These are phyloP conservation scores for Abelmoschus esculentus DNA, from an alignment of 345 rosid species.

Conservation along the genomic window DNA sequence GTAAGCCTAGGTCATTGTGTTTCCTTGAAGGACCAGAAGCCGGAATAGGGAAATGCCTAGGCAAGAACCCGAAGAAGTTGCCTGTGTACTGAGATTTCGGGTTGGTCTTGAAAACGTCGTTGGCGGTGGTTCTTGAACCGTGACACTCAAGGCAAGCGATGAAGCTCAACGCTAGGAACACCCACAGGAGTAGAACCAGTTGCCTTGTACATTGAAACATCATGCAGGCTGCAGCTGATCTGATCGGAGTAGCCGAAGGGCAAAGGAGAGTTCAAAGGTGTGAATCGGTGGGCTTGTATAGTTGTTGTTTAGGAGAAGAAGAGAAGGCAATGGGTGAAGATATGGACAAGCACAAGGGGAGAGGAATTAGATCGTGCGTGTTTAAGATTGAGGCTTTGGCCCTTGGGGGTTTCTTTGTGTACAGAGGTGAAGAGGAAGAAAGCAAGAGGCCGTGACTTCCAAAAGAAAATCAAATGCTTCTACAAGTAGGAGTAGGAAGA, in stretches of 20 bases:
- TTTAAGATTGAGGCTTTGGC: conserved; percentile 9
- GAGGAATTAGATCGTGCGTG: conserved; percentile 2
- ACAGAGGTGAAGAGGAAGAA: neutral
- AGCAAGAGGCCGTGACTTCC: conserved; percentile 14
- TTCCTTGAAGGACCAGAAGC: conserved; percentile 86
- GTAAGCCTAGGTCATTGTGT: conserved; percentile 76
- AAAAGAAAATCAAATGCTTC: conserved; percentile 22
- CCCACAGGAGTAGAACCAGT: conserved; percentile 5
- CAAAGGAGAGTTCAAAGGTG: neutral
- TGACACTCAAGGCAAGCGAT: conserved; percentile 23
- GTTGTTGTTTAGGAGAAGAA: neutral
- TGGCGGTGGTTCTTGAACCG: conserved; percentile 38
- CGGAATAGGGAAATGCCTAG: conserved; percentile 73
- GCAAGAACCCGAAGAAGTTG: conserved; percentile 69
- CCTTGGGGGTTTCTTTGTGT: neutral
- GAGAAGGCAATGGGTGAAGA: conserved; percentile 18
- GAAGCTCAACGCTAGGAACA: conserved; percentile 22
- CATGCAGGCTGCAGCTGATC: conserved; percentile 3
- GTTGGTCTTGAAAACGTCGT: conserved; percentile 12
- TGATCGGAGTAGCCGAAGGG: neutral
- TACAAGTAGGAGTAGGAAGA: conserved; percentile 13
- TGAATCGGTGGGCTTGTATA: no score
- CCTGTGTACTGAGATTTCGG: conserved; percentile 29
- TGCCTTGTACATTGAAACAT: conserved; percentile 38
- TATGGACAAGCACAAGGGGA: conserved; percentile 4